Percentiles rank a stretch among this genome's conserved stretches.
Evolutionary conservation across 2,329 filamentous ascomycete genomes (phyloP).

Genomic region (Pyrenochaeta sp.): DNA sequence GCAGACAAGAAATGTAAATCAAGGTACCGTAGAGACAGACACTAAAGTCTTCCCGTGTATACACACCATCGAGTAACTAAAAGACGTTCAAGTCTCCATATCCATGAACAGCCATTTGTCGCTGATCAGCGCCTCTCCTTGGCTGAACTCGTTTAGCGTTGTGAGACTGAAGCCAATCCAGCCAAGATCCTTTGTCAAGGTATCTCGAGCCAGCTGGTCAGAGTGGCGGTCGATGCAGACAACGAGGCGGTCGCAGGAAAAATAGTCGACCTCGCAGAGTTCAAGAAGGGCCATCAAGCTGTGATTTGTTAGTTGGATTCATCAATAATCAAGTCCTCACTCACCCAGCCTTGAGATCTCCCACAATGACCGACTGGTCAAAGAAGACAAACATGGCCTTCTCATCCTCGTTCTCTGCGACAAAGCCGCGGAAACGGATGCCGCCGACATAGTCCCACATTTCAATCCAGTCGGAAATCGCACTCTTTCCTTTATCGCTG

Average conservation of each 20-base stretch:
- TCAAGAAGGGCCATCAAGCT: constrained; percentile 85
- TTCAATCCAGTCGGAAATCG: constrained; percentile 73
- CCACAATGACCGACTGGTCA: constrained; percentile 73
- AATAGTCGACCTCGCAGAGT: constrained; percentile 74
- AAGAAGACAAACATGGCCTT: constrained; percentile 90
- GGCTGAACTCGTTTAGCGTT: constrained; percentile 79
- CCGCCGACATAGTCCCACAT: constrained; percentile 88
- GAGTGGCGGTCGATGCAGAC: constrained; percentile 80
- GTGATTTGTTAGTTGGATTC: constrained; percentile 16
- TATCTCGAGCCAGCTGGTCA: constrained; percentile 67
- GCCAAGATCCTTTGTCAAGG: constrained; percentile 81
- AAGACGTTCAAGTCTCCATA: constrained; percentile 73
- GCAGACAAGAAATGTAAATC: neutral
- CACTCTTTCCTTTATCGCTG: constrained; percentile 22
- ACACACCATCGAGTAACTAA: neutral
- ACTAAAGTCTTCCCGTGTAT: neutral
- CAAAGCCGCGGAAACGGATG: constrained; percentile 85
- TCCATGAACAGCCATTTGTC: constrained; percentile 84
- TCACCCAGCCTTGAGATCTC: constrained; percentile 88
- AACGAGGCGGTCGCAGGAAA: constrained; percentile 80
- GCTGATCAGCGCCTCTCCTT: constrained; percentile 68
- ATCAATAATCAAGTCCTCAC: constrained; percentile 48
- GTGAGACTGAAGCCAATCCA: constrained; percentile 92
- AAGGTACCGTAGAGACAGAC: neutral
- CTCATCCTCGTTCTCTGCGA: constrained; percentile 73